Base-by-base conservation (phyloP, 306 rosid species). In the Calophaca sinica region DNA sequence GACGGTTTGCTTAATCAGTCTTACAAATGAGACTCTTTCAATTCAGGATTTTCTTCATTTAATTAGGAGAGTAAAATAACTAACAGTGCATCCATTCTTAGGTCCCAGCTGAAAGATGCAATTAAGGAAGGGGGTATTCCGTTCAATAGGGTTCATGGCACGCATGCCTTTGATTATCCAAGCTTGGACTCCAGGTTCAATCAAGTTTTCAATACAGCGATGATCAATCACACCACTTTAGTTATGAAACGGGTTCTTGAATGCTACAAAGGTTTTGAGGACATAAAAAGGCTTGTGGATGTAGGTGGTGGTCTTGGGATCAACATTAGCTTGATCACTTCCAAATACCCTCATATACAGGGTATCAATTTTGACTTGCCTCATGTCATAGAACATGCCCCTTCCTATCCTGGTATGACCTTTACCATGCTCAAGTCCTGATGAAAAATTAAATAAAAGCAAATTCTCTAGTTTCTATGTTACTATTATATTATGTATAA, bases 261-360 rank as follows among this genome's bases (percentile, higher is more conserved):
- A 51, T 6, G 45, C 29, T 88, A 85, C 83, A 76, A 74, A 32
- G 93, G 90, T 7, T 80, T 88, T 81, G 75, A 77, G 2, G 32
- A 69, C 9, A 38, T 88, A 2, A 76, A 73, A 9, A 83, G 33
- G 62, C 75, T 88, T 5, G 90, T 88, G 31, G 93, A 91, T 73
- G 88, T 89, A 68, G 92, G 96, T 14, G 90, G 90, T 33, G 88
- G 91, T 32, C 65, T 86, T 9, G 96, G 91, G 33, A 71, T 75
- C 5, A 79, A 54, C 13, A 81, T 87, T 13, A 83, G 57, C 52
- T 7, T 82, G 39, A 87, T 91, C 69, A 86, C 86, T 46, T 80
- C 92, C 14, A 81, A 72, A 58, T 82, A 89, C 76, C 87, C 86
- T 53, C 77, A 79, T 32, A 79, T 88, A 2, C 68, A 87, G 62